Percentiles rank a stretch among this genome's conserved stretches.
These are phyloP conservation scores for Dovyalis caffra DNA, from an alignment of 345 rosid species.

Conservation along the genomic window DNA sequence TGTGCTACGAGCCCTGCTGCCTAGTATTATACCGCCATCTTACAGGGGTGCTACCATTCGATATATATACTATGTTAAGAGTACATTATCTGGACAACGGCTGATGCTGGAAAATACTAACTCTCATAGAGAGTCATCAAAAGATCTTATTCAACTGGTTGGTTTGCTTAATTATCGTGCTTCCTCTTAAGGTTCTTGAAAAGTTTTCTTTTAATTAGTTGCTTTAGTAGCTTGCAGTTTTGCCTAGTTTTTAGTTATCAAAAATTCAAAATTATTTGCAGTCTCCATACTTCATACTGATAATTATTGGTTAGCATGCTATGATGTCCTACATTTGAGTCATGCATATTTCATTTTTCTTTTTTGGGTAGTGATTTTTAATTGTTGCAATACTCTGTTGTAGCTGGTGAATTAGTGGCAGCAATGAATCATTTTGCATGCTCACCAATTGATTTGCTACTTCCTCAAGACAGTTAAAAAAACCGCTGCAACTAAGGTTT, in stretches of 20 bases:
- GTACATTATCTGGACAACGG: constrained; percentile 59
- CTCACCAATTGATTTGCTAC: neutral
- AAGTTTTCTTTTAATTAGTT: constrained; percentile 1
- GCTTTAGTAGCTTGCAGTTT: neutral
- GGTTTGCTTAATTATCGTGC: constrained; percentile 31
- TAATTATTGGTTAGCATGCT: neutral
- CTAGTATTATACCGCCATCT: constrained; percentile 78
- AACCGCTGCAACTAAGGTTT: neutral
- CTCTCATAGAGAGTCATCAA: constrained; percentile 36
- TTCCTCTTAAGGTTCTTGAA: constrained; percentile 11
- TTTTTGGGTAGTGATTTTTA: neutral
- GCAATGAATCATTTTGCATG: neutral
- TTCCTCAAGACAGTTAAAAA: neutral
- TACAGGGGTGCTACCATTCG: constrained; percentile 86
- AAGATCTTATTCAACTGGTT: constrained; percentile 67
- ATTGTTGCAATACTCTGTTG: neutral
- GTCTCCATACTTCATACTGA: neutral
- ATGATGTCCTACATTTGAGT: constrained; percentile 3
- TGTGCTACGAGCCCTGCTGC: constrained; percentile 65
- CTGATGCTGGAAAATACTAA: constrained; percentile 64
- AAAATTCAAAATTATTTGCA: neutral
- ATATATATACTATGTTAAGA: constrained; percentile 72
- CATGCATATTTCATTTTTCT: neutral
- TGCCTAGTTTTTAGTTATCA: neutral
- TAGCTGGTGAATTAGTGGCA: neutral